A percentile compares a stretch with the other conserved stretches of the same genome.
These are phyloP conservation scores for Globisporangium spiculum DNA, from an alignment of 352 stramenopile species.

Conservation along the genomic window DNA sequence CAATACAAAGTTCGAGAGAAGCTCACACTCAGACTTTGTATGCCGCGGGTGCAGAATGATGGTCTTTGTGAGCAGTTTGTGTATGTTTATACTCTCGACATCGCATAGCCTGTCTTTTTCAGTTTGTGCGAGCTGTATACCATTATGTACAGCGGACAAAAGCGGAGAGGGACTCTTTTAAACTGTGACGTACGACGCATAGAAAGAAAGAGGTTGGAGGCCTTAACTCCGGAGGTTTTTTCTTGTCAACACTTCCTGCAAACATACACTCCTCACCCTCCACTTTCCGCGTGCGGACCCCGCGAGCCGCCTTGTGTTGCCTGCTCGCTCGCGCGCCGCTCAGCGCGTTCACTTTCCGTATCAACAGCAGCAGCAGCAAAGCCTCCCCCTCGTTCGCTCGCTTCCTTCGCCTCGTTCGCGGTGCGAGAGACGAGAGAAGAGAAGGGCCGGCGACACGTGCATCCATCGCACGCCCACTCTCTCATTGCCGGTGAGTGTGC, in stretches of 20 bases:
- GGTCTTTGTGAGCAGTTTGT: too few species aligned
- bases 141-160: too few species aligned
- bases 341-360: constrained; percentile 10
- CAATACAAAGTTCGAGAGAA: too few species aligned
- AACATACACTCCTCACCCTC: background rate
- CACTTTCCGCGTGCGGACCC: background rate
- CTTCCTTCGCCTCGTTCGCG: background rate
- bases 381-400: background rate
- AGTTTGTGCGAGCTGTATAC: too few species aligned
- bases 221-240: background rate
- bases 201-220: too few species aligned
- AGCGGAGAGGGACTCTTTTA: too few species aligned
- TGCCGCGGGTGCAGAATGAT: too few species aligned
- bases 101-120: too few species aligned
- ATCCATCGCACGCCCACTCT: background rate
- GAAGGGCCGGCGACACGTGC: background rate
- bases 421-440: constrained; percentile 1
- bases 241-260: background rate
- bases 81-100: too few species aligned
- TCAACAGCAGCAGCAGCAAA: constrained; percentile 4
- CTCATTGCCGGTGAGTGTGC: background rate
- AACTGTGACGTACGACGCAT: too few species aligned
- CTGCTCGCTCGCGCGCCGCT: background rate
- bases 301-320: background rate
- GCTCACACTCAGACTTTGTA: too few species aligned